These are phyloP conservation scores for Anacardium occidentale DNA, from an alignment of 345 rosid species.

Conservation along the genomic window DNA sequence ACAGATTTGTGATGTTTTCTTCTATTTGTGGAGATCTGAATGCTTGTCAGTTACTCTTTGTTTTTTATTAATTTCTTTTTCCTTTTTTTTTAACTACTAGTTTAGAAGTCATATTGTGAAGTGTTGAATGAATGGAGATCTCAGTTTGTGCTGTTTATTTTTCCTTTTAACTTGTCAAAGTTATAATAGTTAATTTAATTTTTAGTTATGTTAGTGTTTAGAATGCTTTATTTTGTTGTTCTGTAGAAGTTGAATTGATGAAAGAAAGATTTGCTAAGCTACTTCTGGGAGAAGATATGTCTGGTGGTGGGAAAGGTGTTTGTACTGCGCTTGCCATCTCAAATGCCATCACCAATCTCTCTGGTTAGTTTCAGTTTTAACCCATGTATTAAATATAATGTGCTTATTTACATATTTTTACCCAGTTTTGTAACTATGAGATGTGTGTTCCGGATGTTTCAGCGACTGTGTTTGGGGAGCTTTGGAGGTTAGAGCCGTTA, in stretches of 20 bases:
- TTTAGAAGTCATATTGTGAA: neutral
- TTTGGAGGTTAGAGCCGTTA: slow-evolving; percentile 95
- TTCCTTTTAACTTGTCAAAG: neutral
- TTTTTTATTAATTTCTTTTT: neutral
- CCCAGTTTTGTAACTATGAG: too few species aligned
- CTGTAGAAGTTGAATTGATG: slow-evolving; percentile 87
- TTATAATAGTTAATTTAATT: neutral
- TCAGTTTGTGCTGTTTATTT: neutral
- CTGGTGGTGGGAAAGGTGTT: slow-evolving; percentile 98
- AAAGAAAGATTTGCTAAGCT: slow-evolving; percentile 97
- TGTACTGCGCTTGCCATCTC: slow-evolving; percentile 98
- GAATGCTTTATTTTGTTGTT: neutral
- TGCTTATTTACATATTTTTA: neutral
- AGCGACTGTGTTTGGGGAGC: slow-evolving; percentile 95
- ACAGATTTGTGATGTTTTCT: neutral
- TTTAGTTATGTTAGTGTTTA: neutral
- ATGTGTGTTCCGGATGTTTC: slow-evolving; percentile 8
- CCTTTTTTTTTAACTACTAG: neutral
- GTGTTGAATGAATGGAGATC: neutral
- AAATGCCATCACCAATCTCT: slow-evolving; percentile 96
- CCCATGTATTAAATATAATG: too few species aligned
- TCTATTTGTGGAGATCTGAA: neutral
- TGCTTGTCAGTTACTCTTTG: neutral
- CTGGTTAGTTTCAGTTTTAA: slow-evolving; percentile 49
- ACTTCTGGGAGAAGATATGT: slow-evolving; percentile 97